Base-by-base conservation (phyloP, 1,284 basidiomycete genomes). In the Microbotryum saponariae region DNA sequence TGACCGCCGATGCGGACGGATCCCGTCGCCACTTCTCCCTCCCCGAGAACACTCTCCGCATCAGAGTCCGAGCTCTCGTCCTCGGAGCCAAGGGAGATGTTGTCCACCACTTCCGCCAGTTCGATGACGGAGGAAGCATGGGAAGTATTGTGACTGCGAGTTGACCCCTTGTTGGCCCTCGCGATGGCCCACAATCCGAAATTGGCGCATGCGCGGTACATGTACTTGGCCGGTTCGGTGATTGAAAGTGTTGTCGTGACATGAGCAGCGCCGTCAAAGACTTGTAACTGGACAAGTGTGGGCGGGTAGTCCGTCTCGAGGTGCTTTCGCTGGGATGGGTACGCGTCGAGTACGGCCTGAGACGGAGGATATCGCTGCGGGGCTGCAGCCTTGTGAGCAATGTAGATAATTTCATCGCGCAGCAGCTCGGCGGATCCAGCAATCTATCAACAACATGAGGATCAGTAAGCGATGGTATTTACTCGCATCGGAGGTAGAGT, bases 351-450 rank as follows among this genome's bases (percentile, higher is more conserved):
- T 52, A 62, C 56, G 6, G 52, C 42, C 6, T 56, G 48, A 4
- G 59, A 48, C 8, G 89, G 72, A 0, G 87, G 86, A 72, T 85
- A 92, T 65, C 79, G 78, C 0, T 83, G 81, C 0, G 94, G 94
- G 72, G 89, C 77, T 1, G 90, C 89, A 21, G 94, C 94, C 71
- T 88, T 91, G 74, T 97, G 93, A 0, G 93, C 92, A 44, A 75
- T 16, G 72, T 91, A 97, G 45, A 97, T 84, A 54, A 91, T 86
- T 75, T 97, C 93, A 73, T 98, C 94, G 54, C 89, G 80, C 46
- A 97, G 77, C 0, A 97, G 91, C 76, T 98, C 94, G 68, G 85
- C 85, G 67, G 97, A 87, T 33, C 94, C 87, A 1, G 85, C 88
- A 64, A 94, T 84, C 63, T 64, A 48, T 9, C 29, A 23, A 25